Evolutionary conservation across 148 eudicot genomes (phyloP), one percentile per base, ranked within the genome.

Genomic region (Fagopyrum esculentum): DNA sequence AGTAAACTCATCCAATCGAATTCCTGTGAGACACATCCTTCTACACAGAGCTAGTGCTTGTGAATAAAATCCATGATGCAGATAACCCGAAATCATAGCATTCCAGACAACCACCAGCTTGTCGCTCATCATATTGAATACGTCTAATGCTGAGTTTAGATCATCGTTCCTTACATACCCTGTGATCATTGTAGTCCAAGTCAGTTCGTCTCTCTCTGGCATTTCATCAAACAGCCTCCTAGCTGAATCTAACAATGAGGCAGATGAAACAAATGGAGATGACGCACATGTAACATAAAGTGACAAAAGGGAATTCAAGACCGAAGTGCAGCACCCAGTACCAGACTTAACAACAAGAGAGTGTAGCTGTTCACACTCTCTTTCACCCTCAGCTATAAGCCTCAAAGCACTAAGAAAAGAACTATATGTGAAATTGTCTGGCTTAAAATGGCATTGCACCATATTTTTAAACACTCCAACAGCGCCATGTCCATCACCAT

Each of bases 141-240:
- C 78, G 46, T 76, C 73, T 46, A 75, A 77, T 9, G 89, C 88
- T 61, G 84, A 77, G 60, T 50, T 78, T 72, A 88, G 84, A 69
- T 89, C 87, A 74, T 66, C 76, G 49, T 83, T 86, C 80, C 86
- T 86, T 61, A 86, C 87, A 40, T 85, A 89, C 26, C 92, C 92
- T 6, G 87, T 82, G 64, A 89, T 84, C 72, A 89, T 83, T 2
- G 92, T 89, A 4, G 90, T 89, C 92, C 86, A 86, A 6, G 90
- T 80, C 49, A 85, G 64, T 79, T 89, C 92, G 77, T 89, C 87
- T 74, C 75, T 89, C 78, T 26, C 78, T 4, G 4, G 71, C 88
- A 85, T 85, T 55, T 81, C 87, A 83, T 89, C 87, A 81, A 89
- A 89, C 11, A 89, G 22, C 71, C 44, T 81, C 50, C 88, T 81